A percentile compares a stretch with the other conserved stretches of the same genome.
Conservation (phyloP, 805 yeast species). For the Spathaspora boniae region DNA sequence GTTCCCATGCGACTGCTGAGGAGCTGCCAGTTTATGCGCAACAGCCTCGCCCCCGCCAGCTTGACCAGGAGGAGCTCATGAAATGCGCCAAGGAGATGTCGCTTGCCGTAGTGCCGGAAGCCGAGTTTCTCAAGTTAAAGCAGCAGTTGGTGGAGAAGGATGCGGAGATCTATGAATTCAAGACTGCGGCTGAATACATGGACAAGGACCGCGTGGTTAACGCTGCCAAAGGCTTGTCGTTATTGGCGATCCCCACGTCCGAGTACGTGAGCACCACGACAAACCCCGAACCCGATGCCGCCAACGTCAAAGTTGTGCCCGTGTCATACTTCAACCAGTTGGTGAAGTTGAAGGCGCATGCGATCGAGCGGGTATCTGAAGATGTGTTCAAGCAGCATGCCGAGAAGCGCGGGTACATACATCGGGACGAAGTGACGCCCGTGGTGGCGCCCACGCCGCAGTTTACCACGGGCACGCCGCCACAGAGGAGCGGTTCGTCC, state of each 20-base stretch:
- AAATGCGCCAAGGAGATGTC: slow-evolving; percentile 19
- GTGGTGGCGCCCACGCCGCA: slow-evolving; percentile 16
- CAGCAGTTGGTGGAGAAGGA: slow-evolving; percentile 24
- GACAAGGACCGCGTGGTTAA: slow-evolving; percentile 25
- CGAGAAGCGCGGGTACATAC: slow-evolving; percentile 45
- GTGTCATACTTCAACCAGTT: slow-evolving; percentile 59
- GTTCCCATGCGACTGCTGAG: too few relatives aligned
- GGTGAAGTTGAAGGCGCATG: slow-evolving; percentile 40
- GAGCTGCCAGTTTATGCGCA: too few relatives aligned
- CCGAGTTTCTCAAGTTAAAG: slow-evolving; percentile 21
- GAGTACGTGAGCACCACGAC: slow-evolving; percentile 63
- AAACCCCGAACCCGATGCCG: slow-evolving; percentile 50
- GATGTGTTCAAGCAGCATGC: slow-evolving; percentile 45
- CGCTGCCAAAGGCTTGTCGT: slow-evolving; percentile 44
- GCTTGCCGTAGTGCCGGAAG: slow-evolving; percentile 23
- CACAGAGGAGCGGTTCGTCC: background rate
- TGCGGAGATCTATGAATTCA: slow-evolving; percentile 17
- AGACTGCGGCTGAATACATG: slow-evolving; percentile 12
- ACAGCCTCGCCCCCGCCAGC: too few relatives aligned
- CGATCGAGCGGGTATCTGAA: slow-evolving; percentile 43
- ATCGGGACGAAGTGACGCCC: slow-evolving; percentile 22
- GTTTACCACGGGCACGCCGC: slow-evolving; percentile 15
- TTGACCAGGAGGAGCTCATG: slow-evolving; percentile 15
- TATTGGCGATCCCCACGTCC: slow-evolving; percentile 55
- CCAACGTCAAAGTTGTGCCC: slow-evolving; percentile 62